These are phyloP conservation scores for Pseudocercospora ulei DNA, from an alignment of 2,329 filamentous ascomycete species.

Conservation along the genomic window DNA sequence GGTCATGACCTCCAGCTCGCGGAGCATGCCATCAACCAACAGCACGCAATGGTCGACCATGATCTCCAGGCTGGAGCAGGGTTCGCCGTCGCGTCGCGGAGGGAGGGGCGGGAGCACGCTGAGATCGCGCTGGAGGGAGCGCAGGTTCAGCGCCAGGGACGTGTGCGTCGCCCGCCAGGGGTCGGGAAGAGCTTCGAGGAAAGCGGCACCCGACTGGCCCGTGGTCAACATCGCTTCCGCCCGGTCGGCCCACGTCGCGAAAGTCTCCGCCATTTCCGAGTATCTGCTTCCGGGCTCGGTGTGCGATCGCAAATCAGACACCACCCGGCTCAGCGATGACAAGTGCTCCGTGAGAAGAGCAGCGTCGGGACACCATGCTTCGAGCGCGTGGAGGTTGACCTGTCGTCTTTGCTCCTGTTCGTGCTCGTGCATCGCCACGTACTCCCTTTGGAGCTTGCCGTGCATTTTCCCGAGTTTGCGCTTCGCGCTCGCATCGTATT, in stretches of 20 bases:
- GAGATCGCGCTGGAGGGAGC: conserved; percentile 46
- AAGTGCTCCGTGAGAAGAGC: conserved; percentile 47
- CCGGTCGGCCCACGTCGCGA: conserved; percentile 50
- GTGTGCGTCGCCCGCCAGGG: conserved; percentile 52
- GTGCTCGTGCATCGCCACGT: conserved; percentile 32
- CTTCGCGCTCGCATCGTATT: conserved; percentile 52
- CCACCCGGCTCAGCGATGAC: conserved; percentile 49
- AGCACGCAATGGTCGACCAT: conserved; percentile 44
- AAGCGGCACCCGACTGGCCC: conserved; percentile 37
- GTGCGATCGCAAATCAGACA: conserved; percentile 51
- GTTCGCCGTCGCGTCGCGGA: conserved; percentile 14
- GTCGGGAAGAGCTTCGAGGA: conserved; percentile 49
- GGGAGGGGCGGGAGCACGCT: conserved; percentile 38
- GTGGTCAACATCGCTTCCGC: conserved; percentile 22
- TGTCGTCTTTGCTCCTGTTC: conserved; percentile 36
- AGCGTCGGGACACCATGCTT: conserved; percentile 42
- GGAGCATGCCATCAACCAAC: conserved; percentile 51
- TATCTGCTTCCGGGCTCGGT: conserved; percentile 50
- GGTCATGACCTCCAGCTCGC: conserved; percentile 54
- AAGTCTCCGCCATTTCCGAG: conserved; percentile 46
- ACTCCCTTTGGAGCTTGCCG: conserved; percentile 27
- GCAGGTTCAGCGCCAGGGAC: conserved; percentile 47
- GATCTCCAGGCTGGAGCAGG: conserved; percentile 38
- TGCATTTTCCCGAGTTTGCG: conserved; percentile 27
- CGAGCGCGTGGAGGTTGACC: conserved; percentile 46